A percentile compares a stretch with the other conserved stretches of the same genome.
Evolutionary conservation across 345 rosid species (phyloP).

Genomic region (Populus euphratica): DNA sequence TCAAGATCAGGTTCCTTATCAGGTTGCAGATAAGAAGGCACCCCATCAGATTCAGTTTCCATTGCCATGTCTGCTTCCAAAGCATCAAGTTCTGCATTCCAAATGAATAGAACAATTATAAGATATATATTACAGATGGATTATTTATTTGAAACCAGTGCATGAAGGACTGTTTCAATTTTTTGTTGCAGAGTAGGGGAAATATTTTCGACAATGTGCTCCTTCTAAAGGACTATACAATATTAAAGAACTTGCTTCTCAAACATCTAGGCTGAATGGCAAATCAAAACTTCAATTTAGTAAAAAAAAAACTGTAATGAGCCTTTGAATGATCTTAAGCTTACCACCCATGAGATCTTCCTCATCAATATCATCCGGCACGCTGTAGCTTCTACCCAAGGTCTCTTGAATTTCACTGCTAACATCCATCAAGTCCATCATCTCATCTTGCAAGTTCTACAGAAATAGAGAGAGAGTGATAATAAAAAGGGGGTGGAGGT

Average conservation of each 20-base stretch:
- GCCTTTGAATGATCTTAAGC: slow-evolving; percentile 9
- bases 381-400: slow-evolving; percentile 84
- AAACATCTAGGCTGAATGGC: not conserved
- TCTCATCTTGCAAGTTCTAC: slow-evolving; percentile 98
- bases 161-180: not conserved
- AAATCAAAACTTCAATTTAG: not conserved
- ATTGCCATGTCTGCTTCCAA: slow-evolving; percentile 96
- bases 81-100: slow-evolving; percentile 81
- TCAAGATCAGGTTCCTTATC: slow-evolving; percentile 73
- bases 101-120: not conserved
- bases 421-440: slow-evolving; percentile 98
- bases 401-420: slow-evolving; percentile 96
- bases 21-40: slow-evolving; percentile 96
- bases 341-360: slow-evolving; percentile 98
- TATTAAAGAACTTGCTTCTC: slow-evolving; percentile 1
- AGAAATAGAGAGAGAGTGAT: slow-evolving; percentile 17
- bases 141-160: not conserved
- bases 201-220: not conserved
- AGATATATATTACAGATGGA: not conserved
- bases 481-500: not conserved
- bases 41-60: slow-evolving; percentile 77
- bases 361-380: slow-evolving; percentile 97
- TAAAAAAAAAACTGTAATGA: not conserved
- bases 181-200: not conserved
- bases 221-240: not conserved